Base-by-base conservation (phyloP, 768 basidiomycete genomes). In the Tylopilus rubrobrunneus region DNA sequence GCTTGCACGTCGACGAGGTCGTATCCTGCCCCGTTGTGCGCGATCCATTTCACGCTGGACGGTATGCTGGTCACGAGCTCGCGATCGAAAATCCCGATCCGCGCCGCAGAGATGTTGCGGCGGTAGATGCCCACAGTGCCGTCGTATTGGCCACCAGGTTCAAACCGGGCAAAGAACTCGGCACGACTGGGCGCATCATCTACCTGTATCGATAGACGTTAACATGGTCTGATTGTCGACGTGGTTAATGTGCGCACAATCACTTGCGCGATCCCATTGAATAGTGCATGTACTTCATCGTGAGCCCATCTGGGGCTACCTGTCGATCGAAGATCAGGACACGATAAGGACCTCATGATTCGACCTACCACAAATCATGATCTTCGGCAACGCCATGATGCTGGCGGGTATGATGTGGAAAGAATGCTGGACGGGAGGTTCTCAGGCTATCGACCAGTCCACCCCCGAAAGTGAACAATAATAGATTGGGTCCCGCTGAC, bases 11-110 rank as follows among this genome's bases (percentile, higher is more conserved):
- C 86, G 52, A 95, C 82, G 42, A 83, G 80, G 67, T 96, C 89
- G 64, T 93, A 96, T 0, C 93, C 92, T 0, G 92, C 90, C 15
- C 89, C 92, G 51, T 90, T 92, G 67, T 91, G 90, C 2, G 86
- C 87, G 64, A 94, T 89, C 85, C 87, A 92, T 67, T 83, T 83
- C 47, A 93, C 78, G 25, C 75, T 76, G 1, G 75, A 51, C 1
- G 90, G 83, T 4, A 95, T 75, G 0, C 76, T 80, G 39, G 76
- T 68, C 57, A 96, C 66, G 43, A 85, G 69, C 36, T 75, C 78
- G 27, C 68, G 65, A 59, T 85, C 79, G 48, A 78, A 82, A 21
- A 74, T 61, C 15, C 79, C 80, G 51, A 81, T 75, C 46, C 67
- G 70, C 49, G 68, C 64, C 11, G 73, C 71, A 17, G 76, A 77